Evolutionary conservation across 2,329 filamentous ascomycete species (phyloP), one percentile per base, ranked within the genome.

Genomic region (Ceratocystis ficicola): DNA sequence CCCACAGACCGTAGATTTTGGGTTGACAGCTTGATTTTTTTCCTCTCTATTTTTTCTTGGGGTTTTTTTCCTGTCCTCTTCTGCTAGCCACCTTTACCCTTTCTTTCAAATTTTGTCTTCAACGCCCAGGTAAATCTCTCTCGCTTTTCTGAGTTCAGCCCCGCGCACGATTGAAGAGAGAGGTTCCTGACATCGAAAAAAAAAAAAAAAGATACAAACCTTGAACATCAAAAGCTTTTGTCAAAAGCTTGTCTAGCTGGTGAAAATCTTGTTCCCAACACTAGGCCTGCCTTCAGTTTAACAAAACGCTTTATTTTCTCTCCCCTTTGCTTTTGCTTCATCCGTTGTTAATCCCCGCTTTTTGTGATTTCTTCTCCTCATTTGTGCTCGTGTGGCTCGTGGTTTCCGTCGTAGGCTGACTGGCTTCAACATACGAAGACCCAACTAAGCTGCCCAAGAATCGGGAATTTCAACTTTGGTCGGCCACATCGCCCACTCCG

Each of bases 341-440:
- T n/a, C 22, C n/a, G 41, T 12, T 46, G 36, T 36, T 22, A 20
- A 30, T 52, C 28, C 15, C 55, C 25, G 17, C 8, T n/a, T 36
- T 52, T 52, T 63, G 44, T n/a, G 12, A 63, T 63, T 50, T 63
- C 17, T 63, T 63, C 62, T 44, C 36, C 44, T 41, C 22, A 41
- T 36, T 62, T 62, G 57, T 60, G 22, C 48, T 28, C 12, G 22
- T n/a, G 25, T 59, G 25, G 55, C 25, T 59, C 8, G 55, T 59
- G 25, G 55, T 59, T 59, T 59, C n/a, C 30, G 5, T 59, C 55
- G 55, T 20, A 59, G 55, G 55, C 15, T 28, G 55, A 20, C 55
- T 15, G 32, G 32, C 32, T 36, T 57, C 6, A 57, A 17, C 28
- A 12, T 1, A 6, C 17, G 52, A 57, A 17, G 52, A 30, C 32